Evolutionary conservation across 805 yeast species (phyloP), one percentile per base, ranked within the genome.

Genomic region (Starmerella tilneyi): DNA sequence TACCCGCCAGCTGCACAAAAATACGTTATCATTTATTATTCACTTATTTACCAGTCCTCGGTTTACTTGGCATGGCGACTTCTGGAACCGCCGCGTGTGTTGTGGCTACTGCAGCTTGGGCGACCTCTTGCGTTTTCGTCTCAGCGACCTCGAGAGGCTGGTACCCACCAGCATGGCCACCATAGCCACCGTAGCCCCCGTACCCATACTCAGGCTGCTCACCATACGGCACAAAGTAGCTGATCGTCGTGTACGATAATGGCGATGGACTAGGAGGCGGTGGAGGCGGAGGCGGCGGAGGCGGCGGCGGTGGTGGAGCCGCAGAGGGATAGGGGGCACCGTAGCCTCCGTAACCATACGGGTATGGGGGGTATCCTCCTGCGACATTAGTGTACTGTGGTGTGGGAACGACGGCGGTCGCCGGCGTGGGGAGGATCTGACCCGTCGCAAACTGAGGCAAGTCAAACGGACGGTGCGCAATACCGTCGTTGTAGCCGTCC

Each of bases 161-260:
- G 11, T 29, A 29, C 16, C 32, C 32, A n/a, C 16, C 32, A n/a
- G n/a, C n/a, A n/a, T n/a, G n/a, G n/a, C n/a, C n/a, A n/a, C 15
- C 29, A 15, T 41, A 22, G 6, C 26, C 31, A 3, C 17, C 21
- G 36, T 33, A 33, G 15, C 41, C 27, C 6, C 38, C 41, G 17
- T 32, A 42, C 13, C 23, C 17, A 12, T 21, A 22, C 9, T 24
- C 36, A 13, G 45, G 39, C 16, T n/a, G 13, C 8, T 11, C 23
- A 9, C 45, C 48, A 19, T 48, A 44, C 6, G 51, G 51, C 12
- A 48, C 46, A 24, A 9, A 48, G 46, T 48, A 48, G 46, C 48
- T 48, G 20, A 48, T 15, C 12, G 48, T 48, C 22, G 48, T 41
- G 42, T 43, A 43, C 29, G 32, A 33, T 17, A 26, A 13, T 13